Base-by-base conservation (phyloP, 257 asterid species). In the Solanum pennellii region DNA sequence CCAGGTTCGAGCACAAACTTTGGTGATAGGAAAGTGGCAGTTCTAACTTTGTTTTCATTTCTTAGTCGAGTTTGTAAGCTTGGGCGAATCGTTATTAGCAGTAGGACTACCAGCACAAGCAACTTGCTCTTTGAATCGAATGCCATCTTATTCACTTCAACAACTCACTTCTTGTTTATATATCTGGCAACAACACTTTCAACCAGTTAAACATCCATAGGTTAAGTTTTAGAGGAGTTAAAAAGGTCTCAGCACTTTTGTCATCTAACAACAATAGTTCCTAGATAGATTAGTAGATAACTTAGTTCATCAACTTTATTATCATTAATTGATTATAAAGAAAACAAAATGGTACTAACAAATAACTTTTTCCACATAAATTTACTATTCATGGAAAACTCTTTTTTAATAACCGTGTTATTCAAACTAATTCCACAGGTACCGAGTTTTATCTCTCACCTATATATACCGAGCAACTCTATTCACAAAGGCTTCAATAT, bases 1-100 rank as follows among this genome's bases (percentile, higher is more conserved):
- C 98, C 98, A 12, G 95, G 92, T 44, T 88, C 93, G 20, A 95
- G 86, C 66, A 56, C 95, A 37, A 95, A 87, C 86, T 89, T 84
- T 20, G 98, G 98, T 1, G 96, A 95, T 62, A 92, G 83, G 85
- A 92, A 94, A 20, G 89, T 94, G 3, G 90, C 89, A 3, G 94
- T 92, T 91, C 92, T 94, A 59, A 91, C 23, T 88, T 89, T 90
- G 21, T 88, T 87, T 86, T 86, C 88, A 13, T 66, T 88, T 39
- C 49, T 86, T 60, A 74, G 77, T 37, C 76, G 75, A 83, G 94
- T 88, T 83, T 83, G 84, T 44, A 91, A 89, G 86, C 83, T 86
- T 71, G 72, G 87, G 37, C 84, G 65, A 7, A 76, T 29, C 1
- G 47, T 49, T 15, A 89, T 39, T 77, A 88, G 29, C 27, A 92